Evolutionary conservation across 176 grass and related monocot species (phyloP).

Genomic region (Lolium rigidum): DNA sequence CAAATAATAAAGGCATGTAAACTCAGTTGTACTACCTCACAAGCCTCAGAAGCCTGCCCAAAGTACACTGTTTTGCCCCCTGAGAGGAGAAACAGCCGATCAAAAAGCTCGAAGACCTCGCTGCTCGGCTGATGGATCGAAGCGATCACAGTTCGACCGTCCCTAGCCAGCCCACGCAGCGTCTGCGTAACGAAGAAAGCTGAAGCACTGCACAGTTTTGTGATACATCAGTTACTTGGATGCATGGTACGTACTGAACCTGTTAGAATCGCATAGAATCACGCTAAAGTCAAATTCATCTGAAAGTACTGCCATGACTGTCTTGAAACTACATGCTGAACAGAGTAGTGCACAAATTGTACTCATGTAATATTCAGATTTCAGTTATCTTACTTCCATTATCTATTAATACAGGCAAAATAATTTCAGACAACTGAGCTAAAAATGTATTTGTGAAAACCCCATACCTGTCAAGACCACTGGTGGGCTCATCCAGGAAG

Average conservation of each 20-base stretch:
- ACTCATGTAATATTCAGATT: not conserved
- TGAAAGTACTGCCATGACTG: not conserved
- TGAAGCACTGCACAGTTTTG: conserved; percentile 64
- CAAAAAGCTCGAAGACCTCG: conserved; percentile 93
- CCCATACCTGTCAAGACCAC: conserved; percentile 87
- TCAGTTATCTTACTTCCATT: not conserved
- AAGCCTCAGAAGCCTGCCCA: conserved; percentile 77
- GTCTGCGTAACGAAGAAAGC: conserved; percentile 97
- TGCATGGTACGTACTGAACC: not conserved
- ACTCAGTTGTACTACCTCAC: conserved; percentile 58
- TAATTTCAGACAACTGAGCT: not conserved
- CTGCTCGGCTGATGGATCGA: conserved; percentile 97
- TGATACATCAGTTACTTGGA: conserved; percentile 6
- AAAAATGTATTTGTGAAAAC: not conserved
- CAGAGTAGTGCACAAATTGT: not conserved
- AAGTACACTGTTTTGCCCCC: conserved; percentile 94
- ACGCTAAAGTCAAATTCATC: not conserved
- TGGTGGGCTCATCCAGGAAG: conserved; percentile 95
- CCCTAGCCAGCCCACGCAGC: conserved; percentile 78
- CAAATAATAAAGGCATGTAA: not conserved
- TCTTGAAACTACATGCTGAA: not conserved
- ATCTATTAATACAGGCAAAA: not conserved
- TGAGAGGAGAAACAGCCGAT: conserved; percentile 83
- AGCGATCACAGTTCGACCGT: conserved; percentile 83
- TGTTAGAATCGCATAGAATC: not conserved